Evolutionary conservation across 306 rosid species (phyloP).

Genomic region (Trichosanthes truncata): DNA sequence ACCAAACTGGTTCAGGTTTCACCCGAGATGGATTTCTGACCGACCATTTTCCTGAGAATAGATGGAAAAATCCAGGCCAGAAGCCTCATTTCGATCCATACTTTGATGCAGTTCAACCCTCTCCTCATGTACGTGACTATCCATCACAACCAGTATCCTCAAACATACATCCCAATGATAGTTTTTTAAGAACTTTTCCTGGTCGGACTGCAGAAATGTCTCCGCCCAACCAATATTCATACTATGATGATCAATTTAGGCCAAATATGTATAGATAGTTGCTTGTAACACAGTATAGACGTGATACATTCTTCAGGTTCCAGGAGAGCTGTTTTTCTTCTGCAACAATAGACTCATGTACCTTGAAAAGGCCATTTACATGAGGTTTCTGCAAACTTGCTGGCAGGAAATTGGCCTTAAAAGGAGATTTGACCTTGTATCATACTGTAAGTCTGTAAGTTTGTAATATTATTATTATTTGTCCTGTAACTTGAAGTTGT

Average conservation of each 20-base stretch:
- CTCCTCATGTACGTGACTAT: slow-evolving; percentile 32
- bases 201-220: slow-evolving; percentile 29
- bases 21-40: slow-evolving; percentile 19
- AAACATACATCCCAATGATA: slow-evolving; percentile 27
- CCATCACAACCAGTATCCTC: slow-evolving; percentile 24
- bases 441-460: slow-evolving; percentile 10
- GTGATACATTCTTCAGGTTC: slow-evolving; percentile 7
- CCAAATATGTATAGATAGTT: slow-evolving; percentile 46
- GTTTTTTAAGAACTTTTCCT: slow-evolving; percentile 29
- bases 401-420: neutral
- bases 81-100: slow-evolving; percentile 27
- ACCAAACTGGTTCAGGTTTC: slow-evolving; percentile 16
- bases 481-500: neutral
- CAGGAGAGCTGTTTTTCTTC: neutral
- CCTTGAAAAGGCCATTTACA: slow-evolving; percentile 1
- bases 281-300: neutral
- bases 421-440: slow-evolving; percentile 4
- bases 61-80: slow-evolving; percentile 28
- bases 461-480: neutral
- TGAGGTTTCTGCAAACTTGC: neutral
- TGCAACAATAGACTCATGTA: neutral
- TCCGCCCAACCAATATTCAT: slow-evolving; percentile 30
- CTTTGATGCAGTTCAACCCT: slow-evolving; percentile 20
- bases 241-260: slow-evolving; percentile 33
- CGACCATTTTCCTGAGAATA: slow-evolving; percentile 16